Evolutionary conservation across 2,329 filamentous ascomycete species (phyloP), one percentile per base, ranked within the genome.

Genomic region (Aspergillus quadrilineatus): DNA sequence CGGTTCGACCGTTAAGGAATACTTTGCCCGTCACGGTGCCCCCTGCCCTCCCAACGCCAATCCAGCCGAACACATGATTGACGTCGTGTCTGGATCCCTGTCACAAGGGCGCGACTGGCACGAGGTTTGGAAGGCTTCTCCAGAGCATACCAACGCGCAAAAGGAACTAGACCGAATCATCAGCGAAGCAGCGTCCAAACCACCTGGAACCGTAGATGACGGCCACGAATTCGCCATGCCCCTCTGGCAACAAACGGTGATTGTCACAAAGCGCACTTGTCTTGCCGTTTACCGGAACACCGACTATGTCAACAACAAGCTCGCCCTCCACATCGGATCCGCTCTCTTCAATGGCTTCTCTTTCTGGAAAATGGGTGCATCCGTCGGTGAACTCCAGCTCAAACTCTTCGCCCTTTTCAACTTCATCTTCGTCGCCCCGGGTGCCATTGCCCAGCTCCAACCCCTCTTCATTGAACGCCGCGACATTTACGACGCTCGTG

Each of bases 401-500:
- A 82, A 86, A 57, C 84, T 90, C 76, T 92, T 92, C 74, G 87
- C 86, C 0, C 46, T 89, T 9, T 47, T 89, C 70, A 71, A 88
- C 15, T 82, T 85, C 58, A 79, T 87, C 60, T 76, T 86, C 60
- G 80, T 81, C 4, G 74, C 77, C 1, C 76, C 78, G 1, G 73
- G 72, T 60, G 71, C 73, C 6, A 74, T 75, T 51, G 68, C 68
- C 46, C 73, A 75, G 22, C 75, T 90, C 43, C 85, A 88, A 0
- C 85, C 88, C 0, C 85, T 87, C 6, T 82, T 91, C 58, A 82
- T 92, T 63, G 89, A 90, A 65, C 81, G 79, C 64, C 83, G 88
- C 67, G 81, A 82, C 0, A 77, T 92, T 6, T 92, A 87, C 81
- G 82, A 88, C 7, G 60, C 68, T 0, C 81, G 89, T 28, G 89